Conservation (phyloP, 176 grass and related monocot genomes). For the Rhynchospora breviuscula region DNA sequence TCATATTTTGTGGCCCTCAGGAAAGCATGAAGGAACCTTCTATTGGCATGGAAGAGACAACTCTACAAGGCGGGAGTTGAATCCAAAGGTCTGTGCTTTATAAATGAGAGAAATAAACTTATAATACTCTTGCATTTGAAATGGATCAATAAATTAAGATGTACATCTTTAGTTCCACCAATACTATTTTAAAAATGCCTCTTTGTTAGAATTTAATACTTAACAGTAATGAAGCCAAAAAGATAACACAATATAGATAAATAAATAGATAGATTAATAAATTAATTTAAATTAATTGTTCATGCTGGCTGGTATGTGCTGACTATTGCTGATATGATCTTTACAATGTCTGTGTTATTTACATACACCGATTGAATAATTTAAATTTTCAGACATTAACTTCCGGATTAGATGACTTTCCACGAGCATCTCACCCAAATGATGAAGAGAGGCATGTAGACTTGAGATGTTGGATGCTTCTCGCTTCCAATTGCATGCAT, state of each 20-base stretch:
- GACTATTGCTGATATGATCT: not conserved
- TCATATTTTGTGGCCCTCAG: conserved; percentile 22
- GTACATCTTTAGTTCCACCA: not conserved
- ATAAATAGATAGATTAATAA: not conserved
- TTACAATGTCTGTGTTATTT: not conserved
- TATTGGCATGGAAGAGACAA: conserved; percentile 99
- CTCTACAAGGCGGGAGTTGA: conserved; percentile 65
- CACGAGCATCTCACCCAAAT: conserved; percentile 90
- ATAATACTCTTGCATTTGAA: not conserved
- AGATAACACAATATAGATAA: not conserved
- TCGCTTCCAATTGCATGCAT: conserved; percentile 80
- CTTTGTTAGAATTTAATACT: not conserved
- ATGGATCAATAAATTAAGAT: conserved; percentile 27
- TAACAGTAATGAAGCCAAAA: not conserved
- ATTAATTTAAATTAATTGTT: not conserved
- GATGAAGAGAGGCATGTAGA: conserved; percentile 91
- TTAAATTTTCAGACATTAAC: conserved; percentile 64
- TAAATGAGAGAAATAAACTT: not conserved
- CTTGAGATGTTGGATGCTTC: conserved; percentile 93
- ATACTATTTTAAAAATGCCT: not conserved
- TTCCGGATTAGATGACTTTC: conserved; percentile 96
- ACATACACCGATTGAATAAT: conserved; percentile 8
- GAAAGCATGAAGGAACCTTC: conserved; percentile 71
- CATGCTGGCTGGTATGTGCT: not conserved
- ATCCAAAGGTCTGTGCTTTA: conserved; percentile 65